Evolutionary conservation across 495 filamentous ascomycete species (phyloP), one percentile per base, ranked within the genome.

Genomic region (Xylaria curta): DNA sequence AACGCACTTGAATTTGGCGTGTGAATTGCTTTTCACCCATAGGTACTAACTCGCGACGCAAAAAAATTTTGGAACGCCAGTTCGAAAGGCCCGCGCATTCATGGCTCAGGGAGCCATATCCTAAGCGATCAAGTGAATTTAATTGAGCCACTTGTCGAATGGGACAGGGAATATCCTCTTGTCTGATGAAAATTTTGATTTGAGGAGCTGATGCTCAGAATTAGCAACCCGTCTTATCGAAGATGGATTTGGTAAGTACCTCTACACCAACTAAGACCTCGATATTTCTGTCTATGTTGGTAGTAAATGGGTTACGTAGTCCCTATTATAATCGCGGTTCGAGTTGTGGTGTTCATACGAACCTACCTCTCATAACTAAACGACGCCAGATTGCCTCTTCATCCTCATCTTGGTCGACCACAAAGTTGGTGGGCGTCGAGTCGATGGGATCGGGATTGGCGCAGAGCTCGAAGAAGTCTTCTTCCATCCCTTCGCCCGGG

Each of bases 301-400:
- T 21, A 21, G 10, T 42, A 10, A 28, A 53, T 44, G 59, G 42
- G 17, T 31, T 56, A 56, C 21, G 15, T 56, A 31, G 9, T 24
- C 26, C 51, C 10, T 56, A 3, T 28, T 56, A 2, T 17, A 0
- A 56, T 17, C 13, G 33, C 19, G 10, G 44, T 56, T 51, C n/a
- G 28, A 21, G 31, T 26, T 44, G n/a, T 24, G 28, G 19, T 33
- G 19, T 36, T 79, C 64, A 79, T 71, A 78, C 44, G 28, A 79
- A 79, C 47, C 77, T 77, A 4, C 77, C 77, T 31, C 69, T 72
- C 77, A 79, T 76, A n/a, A 79, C 77, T 61, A 79, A 70, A 64
- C 77, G 75, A 47, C 76, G 75, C 77, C 77, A 79, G 46, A 79
- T 69, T 28, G 74, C 75, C 31, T 79, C 77, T 73, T 79, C 77